phyloP scores from a whole-genome alignment of 2,329 filamentous ascomycete genomes.

The Orbilia blumenaviensis region DNA sequence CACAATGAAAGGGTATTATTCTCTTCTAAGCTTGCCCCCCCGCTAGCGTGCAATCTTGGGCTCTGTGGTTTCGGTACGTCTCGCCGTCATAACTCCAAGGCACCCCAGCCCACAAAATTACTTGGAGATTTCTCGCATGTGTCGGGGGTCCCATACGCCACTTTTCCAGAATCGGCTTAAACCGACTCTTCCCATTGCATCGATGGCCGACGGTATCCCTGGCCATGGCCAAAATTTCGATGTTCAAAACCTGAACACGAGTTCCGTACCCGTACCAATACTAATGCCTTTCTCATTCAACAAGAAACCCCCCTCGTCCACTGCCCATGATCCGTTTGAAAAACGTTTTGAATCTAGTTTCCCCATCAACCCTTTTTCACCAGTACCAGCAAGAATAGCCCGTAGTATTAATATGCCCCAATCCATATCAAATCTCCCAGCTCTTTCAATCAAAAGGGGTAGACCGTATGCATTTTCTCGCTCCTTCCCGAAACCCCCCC shows the following conservation, averaged over 20 bases:
- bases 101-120: constrained; percentile 23
- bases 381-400: constrained; percentile 33
- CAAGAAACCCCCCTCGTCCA: neutral
- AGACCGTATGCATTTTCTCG: constrained; percentile 23
- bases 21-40: neutral
- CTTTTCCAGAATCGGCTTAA: constrained; percentile 43
- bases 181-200: constrained; percentile 1
- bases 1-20: neutral
- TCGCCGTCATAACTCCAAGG: constrained; percentile 43
- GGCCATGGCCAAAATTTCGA: neutral
- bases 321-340: constrained; percentile 29
- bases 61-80: constrained; percentile 49
- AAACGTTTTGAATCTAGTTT: constrained; percentile 38
- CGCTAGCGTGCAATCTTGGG: constrained; percentile 18
- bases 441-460: constrained; percentile 44
- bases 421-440: constrained; percentile 33
- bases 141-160: constrained; percentile 20
- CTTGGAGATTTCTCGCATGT: constrained; percentile 25
- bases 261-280: neutral
- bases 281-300: neutral
- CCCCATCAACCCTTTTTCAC: constrained; percentile 19
- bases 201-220: constrained; percentile 25
- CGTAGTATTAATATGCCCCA: constrained; percentile 29
- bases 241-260: neutral
- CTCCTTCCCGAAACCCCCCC: constrained; percentile 46